These are phyloP conservation scores for Cladosporium sp. DNA, from an alignment of 2,329 filamentous ascomycete species.

Conservation along the genomic window DNA sequence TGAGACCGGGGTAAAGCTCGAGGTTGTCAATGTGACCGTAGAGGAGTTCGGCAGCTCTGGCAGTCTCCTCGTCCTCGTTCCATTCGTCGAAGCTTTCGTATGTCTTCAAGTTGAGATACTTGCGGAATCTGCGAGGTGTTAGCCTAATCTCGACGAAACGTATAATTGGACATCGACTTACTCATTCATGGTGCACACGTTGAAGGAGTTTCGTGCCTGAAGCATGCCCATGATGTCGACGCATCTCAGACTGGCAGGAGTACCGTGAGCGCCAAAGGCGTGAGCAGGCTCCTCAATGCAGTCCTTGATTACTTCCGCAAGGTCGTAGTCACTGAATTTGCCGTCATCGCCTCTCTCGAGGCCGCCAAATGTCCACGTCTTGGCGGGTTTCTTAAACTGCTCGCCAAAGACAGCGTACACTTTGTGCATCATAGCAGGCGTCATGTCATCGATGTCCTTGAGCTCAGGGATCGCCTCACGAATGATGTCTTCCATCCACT, in stretches of 20 bases:
- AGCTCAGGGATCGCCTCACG: constrained; percentile 15
- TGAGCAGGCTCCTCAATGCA: constrained; percentile 48
- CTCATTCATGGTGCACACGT: constrained; percentile 50
- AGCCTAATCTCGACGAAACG: background rate
- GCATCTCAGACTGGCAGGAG: constrained; percentile 43
- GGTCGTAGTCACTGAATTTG: constrained; percentile 40
- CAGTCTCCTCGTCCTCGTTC: constrained; percentile 34
- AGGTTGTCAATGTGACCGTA: constrained; percentile 49
- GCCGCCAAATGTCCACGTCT: constrained; percentile 42
- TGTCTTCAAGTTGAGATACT: constrained; percentile 34
- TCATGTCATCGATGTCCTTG: constrained; percentile 34
- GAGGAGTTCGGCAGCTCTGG: constrained; percentile 43
- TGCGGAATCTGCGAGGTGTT: constrained; percentile 27
- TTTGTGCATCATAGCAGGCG: constrained; percentile 38
- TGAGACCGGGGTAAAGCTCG: constrained; percentile 56
- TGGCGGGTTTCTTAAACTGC: constrained; percentile 21
- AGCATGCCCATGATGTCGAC: constrained; percentile 47
- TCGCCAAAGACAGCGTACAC: constrained; percentile 36
- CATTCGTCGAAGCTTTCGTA: constrained; percentile 35
- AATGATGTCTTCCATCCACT: constrained; percentile 44
- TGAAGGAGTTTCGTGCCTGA: constrained; percentile 35
- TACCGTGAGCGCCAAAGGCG: constrained; percentile 48
- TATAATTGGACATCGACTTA: constrained; percentile 25
- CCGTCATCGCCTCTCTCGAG: constrained; percentile 40
- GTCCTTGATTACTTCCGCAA: constrained; percentile 43